These are phyloP conservation scores for Ligustrum vulgare DNA, from an alignment of 257 asterid genomes.

Conservation along the genomic window DNA sequence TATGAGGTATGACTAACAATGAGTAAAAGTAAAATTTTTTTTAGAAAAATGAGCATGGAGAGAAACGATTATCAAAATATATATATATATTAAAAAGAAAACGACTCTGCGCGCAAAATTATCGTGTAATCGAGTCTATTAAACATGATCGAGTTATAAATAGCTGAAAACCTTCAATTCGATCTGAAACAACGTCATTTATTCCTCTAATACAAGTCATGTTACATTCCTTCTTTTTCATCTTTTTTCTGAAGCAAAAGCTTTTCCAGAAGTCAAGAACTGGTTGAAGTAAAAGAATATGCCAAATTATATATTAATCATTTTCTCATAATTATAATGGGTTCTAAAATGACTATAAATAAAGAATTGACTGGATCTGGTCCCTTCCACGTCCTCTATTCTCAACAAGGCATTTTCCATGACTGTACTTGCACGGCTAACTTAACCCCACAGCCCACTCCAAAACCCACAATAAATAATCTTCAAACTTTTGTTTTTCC, in stretches of 20 bases:
- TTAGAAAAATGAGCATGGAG: too few relatives aligned
- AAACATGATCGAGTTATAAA: too few relatives aligned
- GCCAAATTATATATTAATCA: not conserved
- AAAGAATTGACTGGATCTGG: not conserved
- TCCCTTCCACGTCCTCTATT: slow-evolving; percentile 14
- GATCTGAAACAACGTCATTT: not conserved
- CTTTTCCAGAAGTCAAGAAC: not conserved
- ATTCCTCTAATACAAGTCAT: too few relatives aligned
- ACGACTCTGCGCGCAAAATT: too few relatives aligned
- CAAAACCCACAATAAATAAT: slow-evolving; percentile 22
- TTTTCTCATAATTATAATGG: not conserved
- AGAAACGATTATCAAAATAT: too few relatives aligned
- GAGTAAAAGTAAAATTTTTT: too few relatives aligned
- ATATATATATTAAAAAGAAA: too few relatives aligned
- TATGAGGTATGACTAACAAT: too few relatives aligned
- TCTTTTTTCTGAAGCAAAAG: not conserved
- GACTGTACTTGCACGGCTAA: not conserved
- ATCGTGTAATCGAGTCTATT: too few relatives aligned
- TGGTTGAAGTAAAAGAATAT: not conserved
- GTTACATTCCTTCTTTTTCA: too few relatives aligned
- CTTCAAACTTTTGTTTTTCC: not conserved
- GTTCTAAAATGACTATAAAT: not conserved
- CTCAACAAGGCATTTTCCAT: slow-evolving; percentile 16
- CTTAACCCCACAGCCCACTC: not conserved
- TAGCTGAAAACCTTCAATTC: too few relatives aligned